Base-by-base conservation (phyloP, 192 early-diverging fungal species). In the Endogone sp. region DNA sequence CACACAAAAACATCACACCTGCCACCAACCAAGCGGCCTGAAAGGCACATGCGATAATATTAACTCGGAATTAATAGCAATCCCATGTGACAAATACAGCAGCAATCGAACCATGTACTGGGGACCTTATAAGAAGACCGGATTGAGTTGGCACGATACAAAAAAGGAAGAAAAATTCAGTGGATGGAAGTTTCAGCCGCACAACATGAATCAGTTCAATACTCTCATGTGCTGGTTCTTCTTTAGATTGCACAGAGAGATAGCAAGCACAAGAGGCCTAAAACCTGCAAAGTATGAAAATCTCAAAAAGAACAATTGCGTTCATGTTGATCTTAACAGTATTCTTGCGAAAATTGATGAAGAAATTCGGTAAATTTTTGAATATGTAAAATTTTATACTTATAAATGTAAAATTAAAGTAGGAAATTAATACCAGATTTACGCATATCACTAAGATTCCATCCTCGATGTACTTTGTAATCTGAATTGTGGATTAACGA, bases 181-280 rank as follows among this genome's bases (percentile, higher is more conserved):
- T 11, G 60, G 62, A 20, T 69, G 68, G 68, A 69, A 27, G 56
- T 69, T 69, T 63, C 60, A 62, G 11, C 3, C 60, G 23, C 68
- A 69, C 24, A 11, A 6, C 20, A 24, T 55, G 22, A 3, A 44
- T 16, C 11, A 37, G 30, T 69, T 69, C 57, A 69, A 69, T 20
- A 29, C 54, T 29, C 62, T 69, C 26, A 69, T 63, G 60, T 49
- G 68, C 32, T 69, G 68, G 68, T 69, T 69, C 32, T 69, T 69
- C 61, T 44, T 56, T 30, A 69, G 44, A 22, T 69, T 69, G 37
- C n/a, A 64, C 55, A 2, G 44, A 20, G 37, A 54, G 28, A 13
- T 69, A 26, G 68, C 68, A 69, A n/a, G n/a, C n/a, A n/a, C n/a
- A n/a, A n/a, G n/a, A n/a, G n/a, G n/a, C n/a, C n/a, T n/a, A n/a